Evolutionary conservation across 139 green algal genomes (phyloP), one percentile per base, ranked within the genome.

Genomic region (Micractinium sp.): DNA sequence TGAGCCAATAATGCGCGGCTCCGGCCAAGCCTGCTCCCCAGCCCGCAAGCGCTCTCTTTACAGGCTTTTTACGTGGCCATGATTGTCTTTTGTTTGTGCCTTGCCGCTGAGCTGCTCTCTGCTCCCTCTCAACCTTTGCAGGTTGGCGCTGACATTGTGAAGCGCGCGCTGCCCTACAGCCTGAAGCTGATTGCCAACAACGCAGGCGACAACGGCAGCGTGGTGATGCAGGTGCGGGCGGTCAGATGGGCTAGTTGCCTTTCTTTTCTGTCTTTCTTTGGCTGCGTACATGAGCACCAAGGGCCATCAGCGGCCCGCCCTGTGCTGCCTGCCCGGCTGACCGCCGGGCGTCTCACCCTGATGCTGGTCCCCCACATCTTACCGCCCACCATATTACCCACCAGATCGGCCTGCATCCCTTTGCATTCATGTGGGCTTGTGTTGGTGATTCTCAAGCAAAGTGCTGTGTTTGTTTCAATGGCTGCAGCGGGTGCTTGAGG

Each of bases 141-240:
- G 92, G 91, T 99, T 81, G 98, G 98, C 38, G 98, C 98, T 73
- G 98, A 99, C 93, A 99, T 99, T 91, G 96, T 99, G 79, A 94
- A 94, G 87, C 95, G 97, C 89, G 97, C 98, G 27, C 94, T 99
- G 73, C 90, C 90, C 63, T 98, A 98, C 93, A 96, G 96, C 33
- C 94, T 99, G 56, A 97, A 97, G 90, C 96, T 99, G 33, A 98
- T 99, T 81, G 98, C 98, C 85, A 93, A 95, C 91, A 99, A 99
- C 91, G 97, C 98, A 22, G 98, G 98, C 69, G 94, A 96, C 79
- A 99, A 99, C 89, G 98, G 98, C 93, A 96, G 91, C 86, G 98
- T 99, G 13, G 97, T 99, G 3, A 96, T 99, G 92, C 94, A 98
- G 86, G 82, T 87, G 61, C 56, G 81, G 9, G 13, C 20, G 12